Evolutionary conservation across 176 grass and related monocot genomes (phyloP).

Genomic region (Triticum turgidum): DNA sequence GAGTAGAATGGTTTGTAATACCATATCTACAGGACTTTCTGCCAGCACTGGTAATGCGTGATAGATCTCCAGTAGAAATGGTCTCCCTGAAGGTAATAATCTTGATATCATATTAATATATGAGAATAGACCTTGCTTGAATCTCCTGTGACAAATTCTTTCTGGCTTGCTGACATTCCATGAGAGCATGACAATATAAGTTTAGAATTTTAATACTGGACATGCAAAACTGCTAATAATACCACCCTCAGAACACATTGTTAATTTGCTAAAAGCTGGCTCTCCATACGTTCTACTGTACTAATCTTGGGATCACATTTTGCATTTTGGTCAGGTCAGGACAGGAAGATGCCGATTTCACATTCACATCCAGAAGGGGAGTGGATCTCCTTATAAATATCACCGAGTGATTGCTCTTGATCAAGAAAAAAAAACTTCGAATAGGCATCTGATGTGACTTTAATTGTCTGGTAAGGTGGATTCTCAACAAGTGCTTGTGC

Average conservation of each 20-base stretch:
- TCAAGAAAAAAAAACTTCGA: not conserved
- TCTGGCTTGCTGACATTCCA: not conserved
- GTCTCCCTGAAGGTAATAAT: conserved; percentile 22
- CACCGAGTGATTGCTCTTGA: not conserved
- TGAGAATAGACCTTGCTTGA: not conserved
- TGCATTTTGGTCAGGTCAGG: not conserved
- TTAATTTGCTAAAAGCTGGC: not conserved
- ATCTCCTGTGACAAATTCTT: not conserved
- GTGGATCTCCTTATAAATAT: not conserved
- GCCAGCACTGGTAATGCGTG: not conserved
- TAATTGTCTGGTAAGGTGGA: not conserved
- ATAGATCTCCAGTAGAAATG: not conserved
- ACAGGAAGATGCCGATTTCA: not conserved
- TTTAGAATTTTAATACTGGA: not conserved
- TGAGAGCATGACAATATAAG: not conserved
- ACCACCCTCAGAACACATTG: not conserved
- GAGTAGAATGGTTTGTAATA: not conserved
- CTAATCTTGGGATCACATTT: not conserved
- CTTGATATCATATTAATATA: conserved; percentile 7
- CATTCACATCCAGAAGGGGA: not conserved
- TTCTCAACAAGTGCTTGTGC: not conserved
- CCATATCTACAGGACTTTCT: not conserved
- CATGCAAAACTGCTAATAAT: not conserved
- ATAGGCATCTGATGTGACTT: not conserved
- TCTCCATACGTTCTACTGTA: not conserved